These are phyloP conservation scores for Passiflora organensis DNA, from an alignment of 345 rosid species.

Conservation along the genomic window DNA sequence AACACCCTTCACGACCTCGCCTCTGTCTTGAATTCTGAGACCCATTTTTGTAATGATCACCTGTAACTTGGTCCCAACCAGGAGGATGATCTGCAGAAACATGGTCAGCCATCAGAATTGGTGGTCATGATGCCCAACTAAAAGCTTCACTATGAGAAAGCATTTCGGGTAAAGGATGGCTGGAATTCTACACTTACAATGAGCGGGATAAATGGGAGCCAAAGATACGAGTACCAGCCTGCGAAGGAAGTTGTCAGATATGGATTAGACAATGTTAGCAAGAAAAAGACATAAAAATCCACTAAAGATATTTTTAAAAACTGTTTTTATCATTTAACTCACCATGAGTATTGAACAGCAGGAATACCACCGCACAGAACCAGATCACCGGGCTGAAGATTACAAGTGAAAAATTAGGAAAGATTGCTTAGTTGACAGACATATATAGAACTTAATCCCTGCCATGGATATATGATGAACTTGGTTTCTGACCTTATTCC, in stretches of 20 bases:
- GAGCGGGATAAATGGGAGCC: conserved; percentile 37
- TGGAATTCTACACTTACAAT: conserved; percentile 19
- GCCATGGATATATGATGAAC: too few relatives aligned
- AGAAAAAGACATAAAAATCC: too few relatives aligned
- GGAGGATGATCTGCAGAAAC: conserved; percentile 15
- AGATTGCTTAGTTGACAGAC: too few relatives aligned
- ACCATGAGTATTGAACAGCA: conserved; percentile 36
- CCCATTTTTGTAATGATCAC: conserved; percentile 30
- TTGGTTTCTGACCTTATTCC: conserved; percentile 38
- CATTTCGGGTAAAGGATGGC: background rate
- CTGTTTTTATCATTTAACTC: background rate
- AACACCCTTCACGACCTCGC: conserved; percentile 20
- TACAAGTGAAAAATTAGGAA: background rate
- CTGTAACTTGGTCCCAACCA: conserved; percentile 27
- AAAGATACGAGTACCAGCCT: conserved; percentile 32
- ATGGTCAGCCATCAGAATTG: too few relatives aligned
- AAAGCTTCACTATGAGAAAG: too few relatives aligned
- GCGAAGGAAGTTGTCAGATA: background rate
- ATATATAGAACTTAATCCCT: too few relatives aligned
- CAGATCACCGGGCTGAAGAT: conserved; percentile 31
- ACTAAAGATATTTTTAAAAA: too few relatives aligned
- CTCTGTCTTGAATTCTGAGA: conserved; percentile 15
- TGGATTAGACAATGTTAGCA: too few relatives aligned
- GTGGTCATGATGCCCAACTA: too few relatives aligned
- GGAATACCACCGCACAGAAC: conserved; percentile 32